These are phyloP conservation scores for Sarocladium oryzae DNA, from an alignment of 2,329 filamentous ascomycete genomes.

Conservation along the genomic window DNA sequence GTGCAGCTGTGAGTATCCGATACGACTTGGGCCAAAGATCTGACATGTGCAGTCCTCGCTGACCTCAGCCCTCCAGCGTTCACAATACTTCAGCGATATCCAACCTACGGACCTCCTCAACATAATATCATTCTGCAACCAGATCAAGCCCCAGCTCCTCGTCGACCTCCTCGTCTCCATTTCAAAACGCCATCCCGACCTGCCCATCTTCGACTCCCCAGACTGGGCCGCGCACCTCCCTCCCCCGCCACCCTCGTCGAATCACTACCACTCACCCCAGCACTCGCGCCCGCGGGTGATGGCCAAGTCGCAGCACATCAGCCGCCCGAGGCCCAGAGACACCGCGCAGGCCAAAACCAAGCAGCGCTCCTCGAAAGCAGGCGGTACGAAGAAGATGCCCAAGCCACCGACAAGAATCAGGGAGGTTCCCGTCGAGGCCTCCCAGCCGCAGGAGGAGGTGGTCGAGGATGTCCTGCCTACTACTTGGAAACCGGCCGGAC, in stretches of 20 bases:
- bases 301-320: conserved; percentile 4
- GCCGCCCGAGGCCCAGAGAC: conserved; percentile 25
- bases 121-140: conserved; percentile 34
- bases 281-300: neutral
- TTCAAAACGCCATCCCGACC: conserved; percentile 34
- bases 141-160: conserved; percentile 33
- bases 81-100: conserved; percentile 32
- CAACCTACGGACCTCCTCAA: conserved; percentile 32
- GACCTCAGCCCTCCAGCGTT: conserved; percentile 22
- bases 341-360: conserved; percentile 21
- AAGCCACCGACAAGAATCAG: conserved; percentile 14
- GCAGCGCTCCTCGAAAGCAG: conserved; percentile 11
- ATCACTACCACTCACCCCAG: neutral
- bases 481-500: conserved; percentile 33
- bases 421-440: conserved; percentile 2
- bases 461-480: conserved; percentile 27
- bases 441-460: conserved; percentile 19
- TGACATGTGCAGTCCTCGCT: neutral
- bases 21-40: too few species aligned
- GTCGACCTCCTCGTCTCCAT: conserved; percentile 35
- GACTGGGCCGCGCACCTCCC: conserved; percentile 28
- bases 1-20: conserved; percentile 29
- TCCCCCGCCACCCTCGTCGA: conserved; percentile 7
- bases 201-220: conserved; percentile 35
- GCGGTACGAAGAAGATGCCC: conserved; percentile 15